Conservation (phyloP, 441 rosid species). For the Theobroma grandiflorum region DNA sequence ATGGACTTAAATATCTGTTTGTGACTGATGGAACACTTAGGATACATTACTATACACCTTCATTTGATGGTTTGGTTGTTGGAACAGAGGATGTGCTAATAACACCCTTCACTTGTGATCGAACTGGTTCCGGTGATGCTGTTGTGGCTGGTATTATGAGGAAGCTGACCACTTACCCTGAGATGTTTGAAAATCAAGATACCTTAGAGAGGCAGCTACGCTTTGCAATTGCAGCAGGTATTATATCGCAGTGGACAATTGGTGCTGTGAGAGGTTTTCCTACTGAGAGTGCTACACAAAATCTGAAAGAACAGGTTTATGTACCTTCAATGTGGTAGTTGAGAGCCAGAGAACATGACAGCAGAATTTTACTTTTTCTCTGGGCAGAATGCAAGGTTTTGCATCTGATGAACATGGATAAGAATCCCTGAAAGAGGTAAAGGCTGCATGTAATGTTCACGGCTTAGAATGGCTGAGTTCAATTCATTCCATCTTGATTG, state of each 20-base stretch:
- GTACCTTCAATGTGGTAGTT: constrained; percentile 91
- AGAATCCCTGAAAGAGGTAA: too few species aligned
- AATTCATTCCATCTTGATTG: background rate
- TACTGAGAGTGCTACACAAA: constrained; percentile 87
- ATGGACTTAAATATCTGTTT: constrained; percentile 68
- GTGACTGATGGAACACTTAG: constrained; percentile 91
- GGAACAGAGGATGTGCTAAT: constrained; percentile 94
- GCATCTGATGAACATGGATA: background rate
- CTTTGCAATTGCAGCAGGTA: constrained; percentile 85
- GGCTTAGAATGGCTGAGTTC: background rate
- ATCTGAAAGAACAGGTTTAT: constrained; percentile 89
- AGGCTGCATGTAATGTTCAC: background rate
- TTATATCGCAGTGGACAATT: constrained; percentile 94
- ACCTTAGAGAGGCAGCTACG: constrained; percentile 83
- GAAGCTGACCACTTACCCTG: constrained; percentile 73
- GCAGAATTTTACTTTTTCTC: background rate
- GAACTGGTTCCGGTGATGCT: constrained; percentile 97
- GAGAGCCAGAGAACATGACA: background rate
- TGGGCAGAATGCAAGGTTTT: background rate
- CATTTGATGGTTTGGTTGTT: constrained; percentile 74
- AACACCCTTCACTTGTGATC: constrained; percentile 88
- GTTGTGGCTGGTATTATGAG: constrained; percentile 86
- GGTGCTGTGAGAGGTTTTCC: constrained; percentile 95
- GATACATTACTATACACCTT: constrained; percentile 78
- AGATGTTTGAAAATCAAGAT: constrained; percentile 81